These are phyloP conservation scores for Urtica urens DNA, from an alignment of 306 rosid genomes.

Conservation along the genomic window DNA sequence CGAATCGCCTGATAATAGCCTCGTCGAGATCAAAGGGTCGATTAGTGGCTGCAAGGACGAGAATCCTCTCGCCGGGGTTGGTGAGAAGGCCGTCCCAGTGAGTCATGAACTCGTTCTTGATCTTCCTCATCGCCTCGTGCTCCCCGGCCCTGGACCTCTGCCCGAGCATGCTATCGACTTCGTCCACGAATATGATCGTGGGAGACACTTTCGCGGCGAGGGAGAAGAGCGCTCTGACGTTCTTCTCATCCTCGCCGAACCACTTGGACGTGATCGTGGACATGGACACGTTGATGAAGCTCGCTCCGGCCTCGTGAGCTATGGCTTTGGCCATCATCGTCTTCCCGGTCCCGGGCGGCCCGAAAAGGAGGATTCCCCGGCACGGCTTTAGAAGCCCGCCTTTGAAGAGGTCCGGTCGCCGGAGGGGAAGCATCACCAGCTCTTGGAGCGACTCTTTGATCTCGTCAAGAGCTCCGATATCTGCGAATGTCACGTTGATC, in stretches of 20 bases:
- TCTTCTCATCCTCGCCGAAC: conserved; percentile 99
- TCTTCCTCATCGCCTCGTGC: conserved; percentile 98
- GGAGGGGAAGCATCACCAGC: conserved; percentile 90
- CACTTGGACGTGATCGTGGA: conserved; percentile 96
- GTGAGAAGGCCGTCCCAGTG: conserved; percentile 96
- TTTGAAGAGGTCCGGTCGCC: conserved; percentile 84
- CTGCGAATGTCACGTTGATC: conserved; percentile 65
- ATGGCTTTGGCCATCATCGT: conserved; percentile 98
- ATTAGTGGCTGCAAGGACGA: conserved; percentile 97
- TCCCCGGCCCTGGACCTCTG: conserved; percentile 88
- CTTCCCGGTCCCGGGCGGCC: conserved; percentile 98
- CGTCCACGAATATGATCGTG: conserved; percentile 90
- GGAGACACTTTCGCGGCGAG: conserved; percentile 92
- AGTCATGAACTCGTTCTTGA: conserved; percentile 86
- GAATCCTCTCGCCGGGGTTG: conserved; percentile 64
- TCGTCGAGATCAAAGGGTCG: conserved; percentile 96
- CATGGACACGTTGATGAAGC: conserved; percentile 96
- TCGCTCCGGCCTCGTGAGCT: conserved; percentile 94
- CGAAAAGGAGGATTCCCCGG: conserved; percentile 81
- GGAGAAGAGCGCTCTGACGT: conserved; percentile 86
- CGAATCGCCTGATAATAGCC: conserved; percentile 92
- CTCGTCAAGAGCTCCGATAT: conserved; percentile 84
- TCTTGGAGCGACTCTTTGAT: conserved; percentile 95
- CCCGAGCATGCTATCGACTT: conserved; percentile 99
- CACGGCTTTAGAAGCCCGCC: conserved; percentile 97